These are phyloP conservation scores for Aspergillus aculeatinus DNA, from an alignment of 2,329 filamentous ascomycete genomes.

Conservation along the genomic window DNA sequence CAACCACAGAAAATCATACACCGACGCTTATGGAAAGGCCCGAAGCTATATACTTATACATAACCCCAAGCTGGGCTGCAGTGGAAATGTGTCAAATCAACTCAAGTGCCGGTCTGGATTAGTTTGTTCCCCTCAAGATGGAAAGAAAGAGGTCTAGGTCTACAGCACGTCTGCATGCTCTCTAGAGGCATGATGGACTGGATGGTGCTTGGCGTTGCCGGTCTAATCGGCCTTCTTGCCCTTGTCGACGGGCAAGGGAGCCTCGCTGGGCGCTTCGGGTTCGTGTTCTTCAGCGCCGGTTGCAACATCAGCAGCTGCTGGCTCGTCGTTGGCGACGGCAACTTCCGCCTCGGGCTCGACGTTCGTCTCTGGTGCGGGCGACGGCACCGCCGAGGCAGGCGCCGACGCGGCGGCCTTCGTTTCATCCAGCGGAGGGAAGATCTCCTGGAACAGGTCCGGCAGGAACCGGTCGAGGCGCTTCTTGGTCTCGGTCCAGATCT, in stretches of 20 bases:
- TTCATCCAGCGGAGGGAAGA: conserved; percentile 47
- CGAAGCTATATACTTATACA: no score
- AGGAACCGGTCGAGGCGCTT: conserved; percentile 61
- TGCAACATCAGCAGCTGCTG: neutral
- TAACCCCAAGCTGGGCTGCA: no score
- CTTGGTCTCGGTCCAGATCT: conserved; percentile 62
- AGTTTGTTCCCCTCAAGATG: no score
- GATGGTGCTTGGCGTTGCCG: no score
- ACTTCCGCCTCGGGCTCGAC: neutral
- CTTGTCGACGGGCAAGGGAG: neutral
- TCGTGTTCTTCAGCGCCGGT: neutral
- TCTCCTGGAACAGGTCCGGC: conserved; percentile 58
- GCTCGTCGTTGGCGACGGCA: neutral
- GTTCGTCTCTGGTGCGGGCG: conserved; percentile 1
- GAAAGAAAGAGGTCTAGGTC: no score
- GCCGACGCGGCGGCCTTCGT: neutral
- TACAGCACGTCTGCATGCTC: no score
- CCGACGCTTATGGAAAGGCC: no score
- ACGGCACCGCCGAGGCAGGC: neutral
- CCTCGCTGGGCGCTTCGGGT: neutral
- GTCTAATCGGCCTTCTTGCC: neutral
- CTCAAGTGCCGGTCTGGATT: no score
- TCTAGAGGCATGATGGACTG: no score
- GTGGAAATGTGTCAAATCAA: no score
- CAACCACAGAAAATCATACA: neutral